Conservation (phyloP, 768 basidiomycete genomes). For the Hortiboletus flavorubellus region DNA sequence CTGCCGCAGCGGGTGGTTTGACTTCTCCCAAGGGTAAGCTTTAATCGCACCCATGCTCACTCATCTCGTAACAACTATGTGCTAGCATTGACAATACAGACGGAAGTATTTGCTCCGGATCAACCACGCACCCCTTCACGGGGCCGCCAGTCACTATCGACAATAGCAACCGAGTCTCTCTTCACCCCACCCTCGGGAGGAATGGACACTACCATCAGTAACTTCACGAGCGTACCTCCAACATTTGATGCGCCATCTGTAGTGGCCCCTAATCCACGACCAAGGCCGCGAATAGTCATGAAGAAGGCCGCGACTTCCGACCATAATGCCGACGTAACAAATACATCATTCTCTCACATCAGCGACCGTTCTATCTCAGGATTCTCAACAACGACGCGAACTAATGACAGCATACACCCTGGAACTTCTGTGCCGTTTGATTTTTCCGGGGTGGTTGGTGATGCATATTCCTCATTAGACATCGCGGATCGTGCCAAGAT, state of each 20-base stretch:
- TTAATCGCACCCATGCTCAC: not conserved
- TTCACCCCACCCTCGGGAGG: conserved; percentile 24
- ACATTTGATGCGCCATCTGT: not conserved
- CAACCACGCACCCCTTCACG: conserved; percentile 14
- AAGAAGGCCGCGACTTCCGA: conserved; percentile 12
- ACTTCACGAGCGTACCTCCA: conserved; percentile 15
- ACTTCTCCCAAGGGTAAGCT: conserved; percentile 9
- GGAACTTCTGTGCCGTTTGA: conserved; percentile 9
- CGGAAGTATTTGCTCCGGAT: conserved; percentile 15
- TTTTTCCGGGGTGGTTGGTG: conserved; percentile 10
- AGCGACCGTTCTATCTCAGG: conserved; percentile 11
- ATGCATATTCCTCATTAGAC: conserved; percentile 28
- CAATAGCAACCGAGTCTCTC: conserved; percentile 16
- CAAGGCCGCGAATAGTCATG: conserved; percentile 30
- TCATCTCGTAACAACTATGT: not conserved
- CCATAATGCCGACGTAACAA: not conserved
- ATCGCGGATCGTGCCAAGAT: conserved; percentile 61
- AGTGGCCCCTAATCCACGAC: conserved; percentile 21
- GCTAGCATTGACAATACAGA: conserved; percentile 20
- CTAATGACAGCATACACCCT: conserved; percentile 22
- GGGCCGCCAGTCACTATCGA: conserved; percentile 1
- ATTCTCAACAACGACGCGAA: conserved; percentile 1
- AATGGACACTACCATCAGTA: conserved; percentile 7
- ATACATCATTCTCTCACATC: conserved; percentile 21
- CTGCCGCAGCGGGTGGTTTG: not conserved